phyloP scores from a whole-genome alignment of 1,139 yeast genomes.

The Hansenula sp. region DNA sequence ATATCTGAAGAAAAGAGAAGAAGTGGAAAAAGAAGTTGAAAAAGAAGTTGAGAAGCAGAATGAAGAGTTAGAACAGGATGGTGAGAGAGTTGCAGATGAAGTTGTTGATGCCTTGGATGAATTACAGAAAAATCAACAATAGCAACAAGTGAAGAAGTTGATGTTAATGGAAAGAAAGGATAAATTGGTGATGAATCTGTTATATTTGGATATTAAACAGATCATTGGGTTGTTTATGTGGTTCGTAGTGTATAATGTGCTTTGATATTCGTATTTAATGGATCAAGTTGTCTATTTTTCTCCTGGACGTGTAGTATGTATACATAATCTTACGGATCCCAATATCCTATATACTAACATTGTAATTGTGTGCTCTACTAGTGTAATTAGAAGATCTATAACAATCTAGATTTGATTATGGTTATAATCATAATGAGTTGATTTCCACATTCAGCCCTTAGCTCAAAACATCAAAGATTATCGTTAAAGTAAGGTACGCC shows the following conservation, averaged over 20 bases:
- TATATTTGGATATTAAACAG: slow-evolving; percentile 12
- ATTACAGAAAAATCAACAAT: slow-evolving; percentile 8
- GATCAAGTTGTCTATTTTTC: no score
- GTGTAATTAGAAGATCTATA: no score
- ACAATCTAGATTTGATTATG: no score
- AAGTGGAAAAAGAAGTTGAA: slow-evolving; percentile 12
- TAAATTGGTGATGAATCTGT: neutral
- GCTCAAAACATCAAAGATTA: neutral
- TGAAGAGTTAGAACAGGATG: neutral
- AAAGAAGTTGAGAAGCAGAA: slow-evolving; percentile 6
- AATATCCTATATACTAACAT: no score
- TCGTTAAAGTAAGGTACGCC: no score
- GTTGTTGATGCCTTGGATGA: slow-evolving; percentile 1
- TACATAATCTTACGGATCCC: no score
- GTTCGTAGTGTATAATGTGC: slow-evolving; percentile 15
- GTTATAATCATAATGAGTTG: no score
- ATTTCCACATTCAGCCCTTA: neutral
- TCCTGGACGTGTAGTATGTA: no score
- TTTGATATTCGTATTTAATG: neutral
- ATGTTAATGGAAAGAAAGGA: slow-evolving; percentile 1
- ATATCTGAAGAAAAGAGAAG: slow-evolving; percentile 23
- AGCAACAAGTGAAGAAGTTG: slow-evolving; percentile 5
- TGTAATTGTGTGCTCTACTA: no score
- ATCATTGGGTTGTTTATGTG: slow-evolving; percentile 18
- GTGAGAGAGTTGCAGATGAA: neutral